Percentiles rank a stretch among this genome's conserved stretches.
Conservation (phyloP, 164 flowering plant species). For the Kalanchoe fedtschenkoi region DNA sequence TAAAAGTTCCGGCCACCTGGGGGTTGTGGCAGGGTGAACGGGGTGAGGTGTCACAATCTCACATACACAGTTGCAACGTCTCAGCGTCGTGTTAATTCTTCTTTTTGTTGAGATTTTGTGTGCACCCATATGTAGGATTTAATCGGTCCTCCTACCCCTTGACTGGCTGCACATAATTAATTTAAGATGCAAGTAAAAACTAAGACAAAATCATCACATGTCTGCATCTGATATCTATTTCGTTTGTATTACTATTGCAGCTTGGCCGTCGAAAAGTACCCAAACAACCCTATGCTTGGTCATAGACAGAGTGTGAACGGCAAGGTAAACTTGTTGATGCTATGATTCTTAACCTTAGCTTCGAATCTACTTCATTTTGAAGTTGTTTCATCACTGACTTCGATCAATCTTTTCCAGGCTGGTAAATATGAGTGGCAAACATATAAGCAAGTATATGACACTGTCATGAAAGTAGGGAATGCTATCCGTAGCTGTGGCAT, state of each 20-base stretch:
- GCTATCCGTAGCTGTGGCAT: constrained; percentile 71
- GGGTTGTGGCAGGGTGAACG: no score
- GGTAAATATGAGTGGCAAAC: constrained; percentile 82
- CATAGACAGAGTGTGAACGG: constrained; percentile 53
- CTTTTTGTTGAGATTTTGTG: no score
- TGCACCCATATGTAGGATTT: no score
- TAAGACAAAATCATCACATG: neutral
- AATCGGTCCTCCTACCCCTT: no score
- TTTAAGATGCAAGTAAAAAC: neutral
- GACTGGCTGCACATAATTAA: neutral
- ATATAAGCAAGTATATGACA: constrained; percentile 74
- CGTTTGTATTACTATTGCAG: constrained; percentile 26
- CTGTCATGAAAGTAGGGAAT: constrained; percentile 56
- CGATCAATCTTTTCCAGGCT: constrained; percentile 31
- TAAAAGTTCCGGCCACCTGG: no score
- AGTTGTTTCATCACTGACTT: neutral
- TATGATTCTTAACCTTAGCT: neutral
- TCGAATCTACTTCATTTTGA: neutral
- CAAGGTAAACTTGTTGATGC: constrained; percentile 30
- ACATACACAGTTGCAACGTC: no score
- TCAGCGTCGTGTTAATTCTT: no score
- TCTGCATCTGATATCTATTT: neutral
- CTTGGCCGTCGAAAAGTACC: constrained; percentile 56
- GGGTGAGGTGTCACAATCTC: no score
- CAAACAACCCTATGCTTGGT: constrained; percentile 85